These are phyloP conservation scores for Claviceps paspali DNA, from an alignment of 2,329 filamentous ascomycete genomes.

Conservation along the genomic window DNA sequence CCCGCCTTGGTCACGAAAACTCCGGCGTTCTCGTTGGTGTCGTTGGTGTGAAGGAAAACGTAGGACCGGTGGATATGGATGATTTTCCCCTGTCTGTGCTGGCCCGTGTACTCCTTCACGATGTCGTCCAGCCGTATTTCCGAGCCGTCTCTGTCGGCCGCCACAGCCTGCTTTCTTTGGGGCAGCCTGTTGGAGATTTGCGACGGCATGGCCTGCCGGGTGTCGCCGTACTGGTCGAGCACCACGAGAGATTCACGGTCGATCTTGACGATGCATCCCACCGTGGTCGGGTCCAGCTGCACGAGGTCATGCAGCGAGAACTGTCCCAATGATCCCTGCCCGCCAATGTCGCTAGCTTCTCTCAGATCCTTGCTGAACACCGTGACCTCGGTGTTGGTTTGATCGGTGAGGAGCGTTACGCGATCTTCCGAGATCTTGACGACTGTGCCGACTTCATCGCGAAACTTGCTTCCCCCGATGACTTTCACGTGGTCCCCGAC, in stretches of 20 bases:
- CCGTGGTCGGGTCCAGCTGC: conserved; percentile 81
- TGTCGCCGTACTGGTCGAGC: conserved; percentile 77
- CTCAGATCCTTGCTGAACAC: conserved; percentile 96
- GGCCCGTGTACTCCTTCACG: conserved; percentile 77
- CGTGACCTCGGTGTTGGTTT: conserved; percentile 83
- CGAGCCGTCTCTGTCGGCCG: conserved; percentile 81
- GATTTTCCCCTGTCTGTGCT: conserved; percentile 74
- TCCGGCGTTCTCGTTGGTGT: conserved; percentile 71
- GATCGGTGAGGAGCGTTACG: conserved; percentile 85
- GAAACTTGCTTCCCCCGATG: conserved; percentile 85
- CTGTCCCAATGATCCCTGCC: conserved; percentile 69
- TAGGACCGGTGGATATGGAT: conserved; percentile 89
- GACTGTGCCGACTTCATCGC: conserved; percentile 93
- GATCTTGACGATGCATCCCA: conserved; percentile 87
- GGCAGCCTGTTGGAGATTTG: conserved; percentile 84
- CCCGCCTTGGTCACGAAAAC: conserved; percentile 77
- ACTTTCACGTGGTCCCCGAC: conserved; percentile 97
- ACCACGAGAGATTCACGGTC: conserved; percentile 85
- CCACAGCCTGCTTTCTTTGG: conserved; percentile 68
- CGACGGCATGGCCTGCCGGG: conserved; percentile 70
- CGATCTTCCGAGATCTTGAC: conserved; percentile 85
- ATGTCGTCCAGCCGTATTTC: conserved; percentile 88
- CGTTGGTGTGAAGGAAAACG: conserved; percentile 76
- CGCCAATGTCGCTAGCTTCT: conserved; percentile 83
- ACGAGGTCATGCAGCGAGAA: conserved; percentile 89